Evolutionary conservation across 148 eudicot species (phyloP), one percentile per base, ranked within the genome.

Genomic region (Dysphania ambrosioides): DNA sequence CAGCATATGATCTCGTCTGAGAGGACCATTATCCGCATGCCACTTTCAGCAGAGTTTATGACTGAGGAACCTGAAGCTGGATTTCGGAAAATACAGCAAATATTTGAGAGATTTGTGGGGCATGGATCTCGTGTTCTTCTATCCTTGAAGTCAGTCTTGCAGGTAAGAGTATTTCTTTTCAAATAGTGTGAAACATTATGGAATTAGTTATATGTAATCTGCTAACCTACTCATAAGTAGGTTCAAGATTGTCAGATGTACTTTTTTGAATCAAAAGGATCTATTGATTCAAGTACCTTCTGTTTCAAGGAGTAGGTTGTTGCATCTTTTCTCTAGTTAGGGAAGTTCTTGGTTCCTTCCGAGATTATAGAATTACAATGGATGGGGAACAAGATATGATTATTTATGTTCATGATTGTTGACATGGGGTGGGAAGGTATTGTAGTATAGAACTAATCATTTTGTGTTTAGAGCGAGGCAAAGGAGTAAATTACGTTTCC

Each of bases 1-100:
- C 91, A 88, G 82, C 79, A 81, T 74, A 83, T 84, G 82, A 83
- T 87, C 86, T 85, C 89, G 71, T 72, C 87, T 55, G 86, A 90
- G 68, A 74, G 78, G 66, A 95, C 93, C 31, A 72, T 89, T 68
- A 86, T 95, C 68, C 99, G 99, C 73, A 84, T 95, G 92, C 99
- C 99, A 56, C 88, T 95, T 59, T 92, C 97, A 34, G 72, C 90
- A 31, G 89, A 86, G 59, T 74, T 77, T 73, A 82, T 89, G 87
- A 76, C 79, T 73, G 86, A 86, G 71, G 97, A 84, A 78, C 70
- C 76, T 84, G 92, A 86, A 77, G 81, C 72, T 80, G 96, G 92
- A 77, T 66, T 80, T 18, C 81, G 79, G 76, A 80, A 70, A 78
- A 73, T 95, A 70, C 80, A 83, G 60, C 79, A 79, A 74, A 74